Percentiles rank a stretch among this genome's conserved stretches.
These are phyloP conservation scores for Penicillium taxi DNA, from an alignment of 495 filamentous ascomycete species.

Conservation along the genomic window DNA sequence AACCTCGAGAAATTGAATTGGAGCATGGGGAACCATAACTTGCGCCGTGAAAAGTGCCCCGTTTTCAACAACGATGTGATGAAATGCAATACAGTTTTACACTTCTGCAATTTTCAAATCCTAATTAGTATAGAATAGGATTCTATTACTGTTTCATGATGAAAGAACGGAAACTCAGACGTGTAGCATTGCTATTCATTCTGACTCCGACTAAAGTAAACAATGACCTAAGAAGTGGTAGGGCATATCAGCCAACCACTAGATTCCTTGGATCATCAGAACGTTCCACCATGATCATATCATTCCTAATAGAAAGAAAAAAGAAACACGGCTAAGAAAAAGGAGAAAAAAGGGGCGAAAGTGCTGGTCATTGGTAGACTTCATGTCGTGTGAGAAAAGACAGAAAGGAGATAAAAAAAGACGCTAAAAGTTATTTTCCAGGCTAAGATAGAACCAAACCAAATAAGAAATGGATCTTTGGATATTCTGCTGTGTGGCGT, in stretches of 20 bases:
- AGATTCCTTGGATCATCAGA: too few relatives aligned
- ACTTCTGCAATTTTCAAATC: too few relatives aligned
- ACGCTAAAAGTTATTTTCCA: background rate
- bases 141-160: too few relatives aligned
- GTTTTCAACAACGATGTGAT: constrained; percentile 41
- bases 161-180: too few relatives aligned
- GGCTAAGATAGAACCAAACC: too few relatives aligned
- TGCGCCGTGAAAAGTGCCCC: constrained; percentile 23
- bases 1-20: constrained; percentile 25
- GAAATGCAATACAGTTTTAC: background rate
- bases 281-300: too few relatives aligned
- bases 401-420: background rate
- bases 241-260: too few relatives aligned
- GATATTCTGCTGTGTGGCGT: constrained; percentile 9
- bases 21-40: background rate
- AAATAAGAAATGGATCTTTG: too few relatives aligned
- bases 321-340: background rate
- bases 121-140: too few relatives aligned
- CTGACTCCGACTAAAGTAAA: too few relatives aligned
- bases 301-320: background rate
- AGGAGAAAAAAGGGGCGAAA: background rate
- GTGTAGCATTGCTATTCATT: too few relatives aligned
- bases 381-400: constrained; percentile 7
- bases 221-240: too few relatives aligned
- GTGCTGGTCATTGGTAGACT: constrained; percentile 1